Conservation (phyloP, 768 basidiomycete genomes). For the Amanita rubescens region DNA sequence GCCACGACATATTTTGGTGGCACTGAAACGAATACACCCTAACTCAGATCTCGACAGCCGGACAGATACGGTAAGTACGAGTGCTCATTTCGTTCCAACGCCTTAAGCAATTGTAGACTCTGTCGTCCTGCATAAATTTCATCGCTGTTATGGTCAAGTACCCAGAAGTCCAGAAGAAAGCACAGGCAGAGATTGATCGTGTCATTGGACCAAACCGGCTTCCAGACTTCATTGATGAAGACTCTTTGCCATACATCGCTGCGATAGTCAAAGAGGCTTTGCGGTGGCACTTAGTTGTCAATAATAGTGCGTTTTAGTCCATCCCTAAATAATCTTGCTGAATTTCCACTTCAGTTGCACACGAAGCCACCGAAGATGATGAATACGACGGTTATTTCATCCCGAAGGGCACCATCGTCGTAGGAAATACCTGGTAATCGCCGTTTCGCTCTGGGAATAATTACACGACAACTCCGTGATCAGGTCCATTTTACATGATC, state of each 20-base stretch:
- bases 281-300: constrained; percentile 3
- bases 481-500: constrained; percentile 20
- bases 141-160: constrained; percentile 1
- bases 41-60: constrained; percentile 1
- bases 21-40: background rate
- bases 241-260: constrained; percentile 2
- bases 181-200: constrained; percentile 2
- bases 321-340: background rate
- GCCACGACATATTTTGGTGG: background rate
- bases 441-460: too few species aligned
- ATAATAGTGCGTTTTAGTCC: background rate
- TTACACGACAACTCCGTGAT: too few species aligned
- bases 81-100: background rate
- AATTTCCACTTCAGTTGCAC: background rate
- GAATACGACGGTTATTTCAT: too few species aligned
- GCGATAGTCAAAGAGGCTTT: too few species aligned
- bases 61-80: constrained; percentile 8
- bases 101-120: background rate
- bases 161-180: constrained; percentile 6
- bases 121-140: background rate
- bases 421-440: background rate
- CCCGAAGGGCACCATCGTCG: constrained; percentile 11
- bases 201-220: too few species aligned
- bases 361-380: constrained; percentile 8
- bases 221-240: constrained; percentile 3